A percentile compares a stretch with the other conserved stretches of the same genome.
Evolutionary conservation across 2,329 filamentous ascomycete species (phyloP).

Genomic region (Ascochyta fabae): DNA sequence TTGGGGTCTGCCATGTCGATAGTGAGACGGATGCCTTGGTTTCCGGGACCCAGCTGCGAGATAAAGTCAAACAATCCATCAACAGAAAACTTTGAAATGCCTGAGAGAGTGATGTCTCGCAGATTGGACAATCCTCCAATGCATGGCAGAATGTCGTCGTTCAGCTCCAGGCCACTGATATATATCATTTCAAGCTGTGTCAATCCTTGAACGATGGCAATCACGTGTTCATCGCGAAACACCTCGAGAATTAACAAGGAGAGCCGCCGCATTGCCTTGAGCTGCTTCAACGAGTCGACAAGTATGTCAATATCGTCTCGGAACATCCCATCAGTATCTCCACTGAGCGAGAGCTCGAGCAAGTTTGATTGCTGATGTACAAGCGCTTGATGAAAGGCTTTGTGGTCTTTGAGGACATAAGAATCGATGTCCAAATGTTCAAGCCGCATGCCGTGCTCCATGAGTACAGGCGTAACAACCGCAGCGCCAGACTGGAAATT

Average conservation of each 20-base stretch:
- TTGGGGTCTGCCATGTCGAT: conserved; percentile 56
- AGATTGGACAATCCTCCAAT: conserved; percentile 58
- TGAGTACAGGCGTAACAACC: conserved; percentile 59
- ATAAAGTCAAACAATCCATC: conserved; percentile 58
- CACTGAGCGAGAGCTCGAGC: conserved; percentile 53
- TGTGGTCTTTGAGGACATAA: conserved; percentile 57
- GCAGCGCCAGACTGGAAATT: conserved; percentile 60
- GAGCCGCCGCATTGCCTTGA: conserved; percentile 61
- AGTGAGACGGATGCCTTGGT: conserved; percentile 52
- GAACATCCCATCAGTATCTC: conserved; percentile 56
- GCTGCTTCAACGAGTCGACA: conserved; percentile 58
- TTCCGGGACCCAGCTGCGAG: conserved; percentile 49
- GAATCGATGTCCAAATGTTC: conserved; percentile 57
- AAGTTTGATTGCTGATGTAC: conserved; percentile 60
- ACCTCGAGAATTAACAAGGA: conserved; percentile 60
- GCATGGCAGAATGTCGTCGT: conserved; percentile 56
- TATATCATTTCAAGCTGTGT: conserved; percentile 62
- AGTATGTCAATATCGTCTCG: conserved; percentile 58
- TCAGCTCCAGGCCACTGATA: conserved; percentile 62
- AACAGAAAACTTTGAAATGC: conserved; percentile 62
- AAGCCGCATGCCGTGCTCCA: conserved; percentile 56
- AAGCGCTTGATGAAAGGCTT: conserved; percentile 61
- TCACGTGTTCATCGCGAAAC: conserved; percentile 59
- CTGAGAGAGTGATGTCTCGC: conserved; percentile 61
- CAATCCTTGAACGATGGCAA: conserved; percentile 54